These are phyloP conservation scores for Sextonia rubra DNA, from an alignment of 164 flowering plant genomes.

Conservation along the genomic window DNA sequence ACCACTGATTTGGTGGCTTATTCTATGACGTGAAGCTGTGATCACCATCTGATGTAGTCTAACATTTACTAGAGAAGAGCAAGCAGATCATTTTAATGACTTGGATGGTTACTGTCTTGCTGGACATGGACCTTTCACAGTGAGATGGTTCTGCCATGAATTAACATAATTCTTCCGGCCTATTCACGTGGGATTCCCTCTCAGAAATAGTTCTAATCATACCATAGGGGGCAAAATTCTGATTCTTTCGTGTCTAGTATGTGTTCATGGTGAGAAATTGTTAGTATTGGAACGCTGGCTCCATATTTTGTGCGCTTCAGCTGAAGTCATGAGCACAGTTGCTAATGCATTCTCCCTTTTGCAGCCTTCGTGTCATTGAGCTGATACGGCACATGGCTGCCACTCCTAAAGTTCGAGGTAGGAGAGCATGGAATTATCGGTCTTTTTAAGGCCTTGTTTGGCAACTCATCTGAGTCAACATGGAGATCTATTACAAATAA, in stretches of 20 bases:
- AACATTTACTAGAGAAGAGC: background rate
- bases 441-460: no score
- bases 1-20: background rate
- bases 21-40: background rate
- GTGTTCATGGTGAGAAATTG: background rate
- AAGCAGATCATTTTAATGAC: no score
- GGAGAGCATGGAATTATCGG: no score
- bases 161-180: background rate
- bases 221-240: no score
- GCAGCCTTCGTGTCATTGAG: conserved; percentile 2
- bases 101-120: background rate
- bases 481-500: no score
- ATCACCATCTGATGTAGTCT: background rate
- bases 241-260: no score
- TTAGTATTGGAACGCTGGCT: background rate
- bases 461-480: no score
- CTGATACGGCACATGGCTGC: background rate
- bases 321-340: background rate
- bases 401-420: background rate
- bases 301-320: background rate
- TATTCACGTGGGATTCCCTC: background rate
- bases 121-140: background rate
- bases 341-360: background rate
- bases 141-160: background rate
- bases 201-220: background rate